A percentile compares a stretch with the other conserved stretches of the same genome.
These are phyloP conservation scores for Brassica nigra DNA, from an alignment of 345 rosid species.

Conservation along the genomic window DNA sequence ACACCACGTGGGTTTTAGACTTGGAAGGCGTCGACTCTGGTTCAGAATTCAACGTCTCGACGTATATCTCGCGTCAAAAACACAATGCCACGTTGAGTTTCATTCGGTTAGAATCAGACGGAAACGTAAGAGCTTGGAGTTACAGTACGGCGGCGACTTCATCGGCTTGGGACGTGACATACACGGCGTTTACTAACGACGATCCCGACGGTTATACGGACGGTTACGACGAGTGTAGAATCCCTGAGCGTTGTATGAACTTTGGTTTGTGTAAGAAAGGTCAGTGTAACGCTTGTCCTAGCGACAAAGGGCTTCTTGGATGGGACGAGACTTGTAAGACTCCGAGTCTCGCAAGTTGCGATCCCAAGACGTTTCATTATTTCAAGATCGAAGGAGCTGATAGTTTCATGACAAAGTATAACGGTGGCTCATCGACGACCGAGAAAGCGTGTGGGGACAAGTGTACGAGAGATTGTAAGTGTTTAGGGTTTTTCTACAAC, in stretches of 20 bases:
- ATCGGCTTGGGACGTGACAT: conserved; percentile 40
- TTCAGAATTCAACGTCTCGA: neutral
- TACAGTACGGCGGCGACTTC: neutral
- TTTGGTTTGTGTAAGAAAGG: conserved; percentile 42
- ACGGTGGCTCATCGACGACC: conserved; percentile 45
- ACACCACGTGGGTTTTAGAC: conserved; percentile 32
- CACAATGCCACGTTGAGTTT: conserved; percentile 8
- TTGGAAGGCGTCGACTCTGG: conserved; percentile 23
- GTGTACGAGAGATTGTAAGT: conserved; percentile 59
- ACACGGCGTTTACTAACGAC: conserved; percentile 10
- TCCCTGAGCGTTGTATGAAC: conserved; percentile 33
- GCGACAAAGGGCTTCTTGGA: conserved; percentile 40
- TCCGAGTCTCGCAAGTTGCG: conserved; percentile 24
- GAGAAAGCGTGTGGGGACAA: conserved; percentile 52
- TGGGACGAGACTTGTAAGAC: conserved; percentile 53
- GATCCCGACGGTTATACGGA: neutral
- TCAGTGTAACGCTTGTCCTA: conserved; percentile 45
- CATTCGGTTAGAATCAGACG: neutral
- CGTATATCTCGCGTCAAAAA: neutral
- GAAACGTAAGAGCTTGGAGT: neutral
- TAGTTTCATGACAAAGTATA: conserved; percentile 51
- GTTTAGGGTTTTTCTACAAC: conserved; percentile 61
- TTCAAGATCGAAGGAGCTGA: conserved; percentile 56
- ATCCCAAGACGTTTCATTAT: conserved; percentile 34
- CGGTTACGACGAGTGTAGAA: conserved; percentile 41